These are phyloP conservation scores for Mortierella sp. DNA, from an alignment of 371 early-diverging fungal species.

Conservation along the genomic window DNA sequence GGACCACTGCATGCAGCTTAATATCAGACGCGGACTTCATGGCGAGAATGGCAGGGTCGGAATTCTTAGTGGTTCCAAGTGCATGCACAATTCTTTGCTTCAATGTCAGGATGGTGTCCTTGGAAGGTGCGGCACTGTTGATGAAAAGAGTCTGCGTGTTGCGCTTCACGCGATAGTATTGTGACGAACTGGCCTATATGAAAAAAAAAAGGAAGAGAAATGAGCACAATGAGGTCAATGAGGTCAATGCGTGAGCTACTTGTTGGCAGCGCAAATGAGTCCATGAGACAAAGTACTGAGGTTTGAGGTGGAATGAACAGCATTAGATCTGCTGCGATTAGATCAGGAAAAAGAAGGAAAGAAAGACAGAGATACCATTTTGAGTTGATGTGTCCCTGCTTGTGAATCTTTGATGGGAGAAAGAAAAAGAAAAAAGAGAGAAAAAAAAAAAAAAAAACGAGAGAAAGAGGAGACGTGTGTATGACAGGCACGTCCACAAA, in stretches of 20 bases:
- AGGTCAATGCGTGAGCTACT: too few species aligned
- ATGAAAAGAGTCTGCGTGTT: conserved; percentile 47
- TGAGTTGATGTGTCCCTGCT: too few species aligned
- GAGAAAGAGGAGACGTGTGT: not conserved
- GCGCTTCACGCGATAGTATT: conserved; percentile 49
- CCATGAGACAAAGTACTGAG: too few species aligned
- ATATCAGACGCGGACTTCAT: conserved; percentile 20
- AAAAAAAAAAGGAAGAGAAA: not conserved
- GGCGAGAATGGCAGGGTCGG: conserved; percentile 8
- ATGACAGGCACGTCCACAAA: not conserved
- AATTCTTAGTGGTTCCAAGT: conserved; percentile 13
- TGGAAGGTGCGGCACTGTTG: conserved; percentile 26
- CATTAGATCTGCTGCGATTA: too few species aligned
- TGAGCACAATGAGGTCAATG: too few species aligned
- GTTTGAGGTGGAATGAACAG: too few species aligned
- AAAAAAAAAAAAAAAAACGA: not conserved
- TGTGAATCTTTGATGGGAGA: too few species aligned
- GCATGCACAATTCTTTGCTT: conserved; percentile 47
- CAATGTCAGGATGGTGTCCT: conserved; percentile 30
- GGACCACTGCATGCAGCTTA: too few species aligned
- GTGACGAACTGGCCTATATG: conserved; percentile 17
- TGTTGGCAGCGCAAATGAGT: too few species aligned
- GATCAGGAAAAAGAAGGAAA: too few species aligned
- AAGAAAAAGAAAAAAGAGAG: not conserved
- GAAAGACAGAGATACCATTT: too few species aligned